Evolutionary conservation across 2,329 filamentous ascomycete genomes (phyloP).

Genomic region (Phialocephala sp.): DNA sequence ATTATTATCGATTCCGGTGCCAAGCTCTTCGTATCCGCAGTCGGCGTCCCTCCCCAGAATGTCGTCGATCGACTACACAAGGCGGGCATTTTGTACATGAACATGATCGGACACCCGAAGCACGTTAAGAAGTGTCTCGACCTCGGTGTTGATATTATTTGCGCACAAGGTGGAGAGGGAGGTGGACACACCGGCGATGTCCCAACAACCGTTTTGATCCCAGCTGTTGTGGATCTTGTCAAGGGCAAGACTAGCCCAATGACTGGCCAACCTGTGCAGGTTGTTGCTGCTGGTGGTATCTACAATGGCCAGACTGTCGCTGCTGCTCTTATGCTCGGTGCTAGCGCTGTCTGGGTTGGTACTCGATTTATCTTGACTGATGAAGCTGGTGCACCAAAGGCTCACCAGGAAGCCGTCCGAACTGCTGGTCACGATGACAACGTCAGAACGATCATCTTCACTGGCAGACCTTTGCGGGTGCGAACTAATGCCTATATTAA

Average conservation of each 20-base stretch:
- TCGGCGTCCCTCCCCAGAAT: slow-evolving; percentile 87
- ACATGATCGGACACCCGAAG: slow-evolving; percentile 99
- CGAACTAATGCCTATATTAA: slow-evolving; percentile 91
- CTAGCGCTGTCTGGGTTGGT: slow-evolving; percentile 92
- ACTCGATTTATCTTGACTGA: slow-evolving; percentile 94
- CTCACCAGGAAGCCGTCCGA: slow-evolving; percentile 93
- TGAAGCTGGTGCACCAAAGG: slow-evolving; percentile 90
- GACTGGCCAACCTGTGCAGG: slow-evolving; percentile 85
- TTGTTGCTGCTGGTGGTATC: slow-evolving; percentile 92
- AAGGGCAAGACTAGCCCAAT: slow-evolving; percentile 83
- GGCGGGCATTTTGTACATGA: slow-evolving; percentile 93
- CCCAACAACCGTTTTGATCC: slow-evolving; percentile 87
- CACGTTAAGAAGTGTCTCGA: slow-evolving; percentile 96
- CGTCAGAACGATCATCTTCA: slow-evolving; percentile 97
- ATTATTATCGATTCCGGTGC: slow-evolving; percentile 92
- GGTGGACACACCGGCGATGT: slow-evolving; percentile 96
- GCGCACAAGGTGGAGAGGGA: slow-evolving; percentile 96
- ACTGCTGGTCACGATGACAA: slow-evolving; percentile 96
- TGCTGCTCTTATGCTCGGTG: slow-evolving; percentile 90
- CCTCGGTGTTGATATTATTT: slow-evolving; percentile 93
- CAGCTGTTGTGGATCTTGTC: slow-evolving; percentile 83
- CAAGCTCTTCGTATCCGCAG: slow-evolving; percentile 94
- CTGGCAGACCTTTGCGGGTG: slow-evolving; percentile 90
- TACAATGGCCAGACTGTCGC: slow-evolving; percentile 92
- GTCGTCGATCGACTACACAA: slow-evolving; percentile 91